These are phyloP conservation scores for Ballota nigra DNA, from an alignment of 257 asterid genomes.

Conservation along the genomic window DNA sequence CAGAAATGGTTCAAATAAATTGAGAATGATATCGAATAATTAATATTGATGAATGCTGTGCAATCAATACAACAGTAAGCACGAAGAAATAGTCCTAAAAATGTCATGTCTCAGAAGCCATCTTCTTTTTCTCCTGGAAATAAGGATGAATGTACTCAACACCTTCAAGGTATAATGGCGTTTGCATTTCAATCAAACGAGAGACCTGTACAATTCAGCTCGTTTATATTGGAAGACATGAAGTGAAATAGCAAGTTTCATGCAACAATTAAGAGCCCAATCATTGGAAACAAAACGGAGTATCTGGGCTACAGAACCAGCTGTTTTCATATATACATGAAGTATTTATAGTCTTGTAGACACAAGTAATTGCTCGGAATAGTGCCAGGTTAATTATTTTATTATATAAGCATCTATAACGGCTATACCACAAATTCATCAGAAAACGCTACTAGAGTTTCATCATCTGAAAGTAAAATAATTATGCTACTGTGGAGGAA, in stretches of 20 bases:
- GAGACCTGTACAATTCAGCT: slow-evolving; percentile 58
- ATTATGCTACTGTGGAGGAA: neutral
- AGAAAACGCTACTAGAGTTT: neutral
- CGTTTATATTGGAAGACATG: too few species aligned
- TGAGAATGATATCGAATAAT: neutral
- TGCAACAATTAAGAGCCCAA: too few species aligned
- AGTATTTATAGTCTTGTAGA: too few species aligned
- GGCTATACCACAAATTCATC: neutral
- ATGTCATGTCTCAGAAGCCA: slow-evolving; percentile 18
- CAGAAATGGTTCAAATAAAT: neutral
- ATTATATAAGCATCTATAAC: too few species aligned
- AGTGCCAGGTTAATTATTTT: too few species aligned
- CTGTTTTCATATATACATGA: too few species aligned
- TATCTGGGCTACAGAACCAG: too few species aligned
- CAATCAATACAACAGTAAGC: neutral
- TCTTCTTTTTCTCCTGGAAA: slow-evolving; percentile 42
- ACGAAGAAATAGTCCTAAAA: slow-evolving; percentile 22
- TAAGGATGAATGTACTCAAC: slow-evolving; percentile 67
- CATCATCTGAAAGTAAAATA: neutral
- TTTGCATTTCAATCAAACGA: slow-evolving; percentile 91
- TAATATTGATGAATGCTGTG: neutral
- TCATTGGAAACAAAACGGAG: too few species aligned
- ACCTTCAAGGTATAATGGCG: slow-evolving; percentile 68
- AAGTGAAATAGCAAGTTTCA: too few species aligned
- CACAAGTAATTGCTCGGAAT: too few species aligned